phyloP scores from a whole-genome alignment of 441 rosid species.

The Gossypium gossypioides region DNA sequence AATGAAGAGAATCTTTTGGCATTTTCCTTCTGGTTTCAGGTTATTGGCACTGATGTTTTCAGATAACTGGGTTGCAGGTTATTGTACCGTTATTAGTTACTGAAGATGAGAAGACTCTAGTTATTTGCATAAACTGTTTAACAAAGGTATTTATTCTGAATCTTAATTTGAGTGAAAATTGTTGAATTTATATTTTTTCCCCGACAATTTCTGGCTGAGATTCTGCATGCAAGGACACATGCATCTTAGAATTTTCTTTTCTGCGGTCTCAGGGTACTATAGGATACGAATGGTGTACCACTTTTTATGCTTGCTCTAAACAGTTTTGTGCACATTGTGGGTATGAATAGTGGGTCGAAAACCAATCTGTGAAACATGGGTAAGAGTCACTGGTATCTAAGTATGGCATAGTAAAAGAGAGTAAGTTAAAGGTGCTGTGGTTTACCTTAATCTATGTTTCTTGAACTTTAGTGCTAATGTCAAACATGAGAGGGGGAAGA shows the following conservation, averaged over 20 bases:
- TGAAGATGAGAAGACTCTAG: conserved; percentile 94
- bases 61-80: conserved; percentile 45
- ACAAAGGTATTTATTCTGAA: conserved; percentile 54
- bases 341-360: background rate
- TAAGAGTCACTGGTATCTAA: background rate
- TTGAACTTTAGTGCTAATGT: background rate
- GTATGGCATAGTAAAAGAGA: background rate
- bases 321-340: background rate
- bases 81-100: conserved; percentile 78
- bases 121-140: conserved; percentile 83
- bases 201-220: background rate
- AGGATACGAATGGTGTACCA: background rate
- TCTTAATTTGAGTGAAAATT: background rate
- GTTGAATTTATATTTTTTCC: background rate
- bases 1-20: background rate
- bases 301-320: background rate
- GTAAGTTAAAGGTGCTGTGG: background rate
- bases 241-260: background rate
- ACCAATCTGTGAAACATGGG: background rate
- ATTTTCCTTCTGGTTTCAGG: background rate
- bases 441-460: background rate
- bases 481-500: background rate
- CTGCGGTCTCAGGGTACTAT: background rate
- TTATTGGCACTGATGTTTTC: conserved; percentile 12
- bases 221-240: background rate